Conservation (phyloP, 306 rosid species). For the Oxytropis ochrocephala region DNA sequence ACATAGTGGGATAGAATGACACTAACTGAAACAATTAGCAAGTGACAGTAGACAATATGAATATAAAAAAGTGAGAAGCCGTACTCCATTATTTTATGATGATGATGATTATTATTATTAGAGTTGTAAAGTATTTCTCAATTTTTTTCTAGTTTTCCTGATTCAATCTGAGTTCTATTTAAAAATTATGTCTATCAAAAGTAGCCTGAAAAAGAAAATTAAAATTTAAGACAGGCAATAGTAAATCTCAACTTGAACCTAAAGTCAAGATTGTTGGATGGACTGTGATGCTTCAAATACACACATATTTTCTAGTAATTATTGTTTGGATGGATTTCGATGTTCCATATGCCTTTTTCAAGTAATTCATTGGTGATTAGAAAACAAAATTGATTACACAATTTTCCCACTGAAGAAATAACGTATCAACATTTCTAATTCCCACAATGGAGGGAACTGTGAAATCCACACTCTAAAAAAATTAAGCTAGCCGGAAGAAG, state of each 20-base stretch:
- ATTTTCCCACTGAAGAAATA: neutral
- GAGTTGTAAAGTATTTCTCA: neutral
- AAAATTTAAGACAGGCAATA: neutral
- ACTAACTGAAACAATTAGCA: conserved; percentile 17
- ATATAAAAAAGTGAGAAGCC: neutral
- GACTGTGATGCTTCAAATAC: neutral
- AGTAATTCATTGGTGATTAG: neutral
- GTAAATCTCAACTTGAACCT: neutral
- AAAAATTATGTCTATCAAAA: neutral
- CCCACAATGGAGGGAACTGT: neutral
- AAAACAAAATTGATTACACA: neutral
- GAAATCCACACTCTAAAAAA: neutral
- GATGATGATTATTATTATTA: neutral
- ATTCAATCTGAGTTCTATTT: neutral
- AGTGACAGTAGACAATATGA: neutral
- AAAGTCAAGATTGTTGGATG: neutral
- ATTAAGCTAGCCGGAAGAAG: neutral
- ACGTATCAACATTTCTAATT: neutral
- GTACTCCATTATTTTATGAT: neutral
- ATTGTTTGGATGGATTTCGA: neutral
- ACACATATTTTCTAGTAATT: neutral
- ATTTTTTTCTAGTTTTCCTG: neutral
- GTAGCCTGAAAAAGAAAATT: neutral
- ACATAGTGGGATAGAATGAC: neutral
- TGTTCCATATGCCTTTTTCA: neutral